Conservation (phyloP, 2,329 filamentous ascomycete genomes). For the Pseudogymnoascus sp. region DNA sequence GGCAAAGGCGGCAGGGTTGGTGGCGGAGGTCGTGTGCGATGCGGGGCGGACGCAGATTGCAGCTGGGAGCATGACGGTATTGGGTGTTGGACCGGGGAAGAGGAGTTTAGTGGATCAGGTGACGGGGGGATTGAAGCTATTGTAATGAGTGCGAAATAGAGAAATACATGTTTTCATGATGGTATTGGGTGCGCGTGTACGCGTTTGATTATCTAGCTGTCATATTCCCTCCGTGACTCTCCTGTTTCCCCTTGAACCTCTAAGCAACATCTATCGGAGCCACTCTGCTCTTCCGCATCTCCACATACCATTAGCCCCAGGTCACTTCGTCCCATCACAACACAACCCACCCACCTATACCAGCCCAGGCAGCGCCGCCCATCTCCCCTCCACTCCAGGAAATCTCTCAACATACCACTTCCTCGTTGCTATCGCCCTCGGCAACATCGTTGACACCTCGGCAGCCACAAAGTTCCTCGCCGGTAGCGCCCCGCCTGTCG, state of each 20-base stretch:
- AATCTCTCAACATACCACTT: slow-evolving; percentile 86
- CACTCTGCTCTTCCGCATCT: no score
- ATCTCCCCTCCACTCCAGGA: slow-evolving; percentile 68
- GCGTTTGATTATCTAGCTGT: not conserved
- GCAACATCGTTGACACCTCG: slow-evolving; percentile 83
- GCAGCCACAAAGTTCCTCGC: slow-evolving; percentile 79
- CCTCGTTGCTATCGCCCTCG: slow-evolving; percentile 71
- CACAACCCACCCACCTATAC: slow-evolving; percentile 14
- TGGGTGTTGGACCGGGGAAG: slow-evolving; percentile 76
- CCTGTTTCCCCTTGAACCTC: not conserved
- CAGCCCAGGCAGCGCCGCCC: slow-evolving; percentile 60
- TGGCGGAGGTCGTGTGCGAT: slow-evolving; percentile 85
- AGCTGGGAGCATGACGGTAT: slow-evolving; percentile 81
- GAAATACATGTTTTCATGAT: not conserved
- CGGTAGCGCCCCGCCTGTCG: slow-evolving; percentile 59
- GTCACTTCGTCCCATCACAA: not conserved
- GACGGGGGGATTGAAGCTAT: slow-evolving; percentile 74
- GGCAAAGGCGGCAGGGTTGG: slow-evolving; percentile 76
- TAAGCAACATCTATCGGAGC: not conserved
- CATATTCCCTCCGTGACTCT: not conserved
- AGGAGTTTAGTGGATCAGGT: slow-evolving; percentile 81
- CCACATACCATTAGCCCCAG: not conserved
- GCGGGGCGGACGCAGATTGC: slow-evolving; percentile 97
- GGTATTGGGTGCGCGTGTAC: not conserved
- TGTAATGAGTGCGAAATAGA: slow-evolving; percentile 42